Base-by-base conservation (phyloP, 352 stramenopile species). In the Globisporangium canariense region DNA sequence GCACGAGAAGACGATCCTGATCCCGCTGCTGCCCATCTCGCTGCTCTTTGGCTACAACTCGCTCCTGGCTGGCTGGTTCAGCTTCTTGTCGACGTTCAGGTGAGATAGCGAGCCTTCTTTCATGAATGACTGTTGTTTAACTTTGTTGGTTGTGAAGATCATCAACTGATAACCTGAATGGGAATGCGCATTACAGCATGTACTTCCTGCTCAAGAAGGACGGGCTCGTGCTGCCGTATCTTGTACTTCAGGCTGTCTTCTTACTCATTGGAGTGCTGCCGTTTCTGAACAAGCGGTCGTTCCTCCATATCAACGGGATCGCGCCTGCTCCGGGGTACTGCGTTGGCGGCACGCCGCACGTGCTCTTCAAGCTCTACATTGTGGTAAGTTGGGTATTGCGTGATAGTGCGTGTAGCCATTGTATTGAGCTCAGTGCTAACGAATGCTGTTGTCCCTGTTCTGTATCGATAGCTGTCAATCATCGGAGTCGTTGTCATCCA, bases 1-100 rank as follows among this genome's bases (percentile, higher is more conserved):
- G 46, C 97, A 99, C 63, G 97, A 99, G 71, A 99, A 99, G 70
- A 91, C 93, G 7, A 98, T 99, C 58, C 69, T 99, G 60, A 76
- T 98, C 32, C 81, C 93, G n/a, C 59, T 98, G 43, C 79, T 98
- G 40, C 96, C 96, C 1, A 79, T 97, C 10, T 89, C 86, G n/a
- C 80, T 98, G 5, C 71, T 98, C 30, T 86, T 83, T 67, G 64
- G 70, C 16, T 65, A 88, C 43, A 74, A 83, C 11, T 66, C 80
- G 22, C 72, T 94, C 28, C 53, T 96, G 0, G 72, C 81, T 13
- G 77, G 81, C 16, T 94, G 85, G 83, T 94, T 94, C 62, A 88
- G 81, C 59, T 74, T 88, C 38, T 43, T 96, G 6, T 88, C 87
- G 40, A 90, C 87, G 10, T 96, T 94, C 66, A 96, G 87, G 87